Base-by-base conservation (phyloP, 2,329 filamentous ascomycete genomes). In the Thyridium curvatum region DNA sequence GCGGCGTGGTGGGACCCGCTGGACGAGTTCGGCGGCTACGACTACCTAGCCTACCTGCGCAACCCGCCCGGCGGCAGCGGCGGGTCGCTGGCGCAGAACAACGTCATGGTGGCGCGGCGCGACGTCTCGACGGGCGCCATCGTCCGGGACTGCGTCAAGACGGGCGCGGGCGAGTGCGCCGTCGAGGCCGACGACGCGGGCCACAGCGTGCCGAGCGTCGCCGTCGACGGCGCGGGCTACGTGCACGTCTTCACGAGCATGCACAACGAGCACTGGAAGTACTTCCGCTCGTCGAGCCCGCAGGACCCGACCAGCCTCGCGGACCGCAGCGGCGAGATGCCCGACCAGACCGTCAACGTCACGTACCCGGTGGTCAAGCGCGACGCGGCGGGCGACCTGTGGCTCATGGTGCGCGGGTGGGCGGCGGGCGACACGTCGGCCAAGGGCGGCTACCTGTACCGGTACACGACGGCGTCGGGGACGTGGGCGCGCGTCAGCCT, bases 201-300 rank as follows among this genome's bases (percentile, higher is more conserved):
- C 3, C 51, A 54, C 28, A 54, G 52, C 31, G 30, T 41, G n/a
- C 48, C 48, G 2, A 47, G 46, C 31, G 38, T 49, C 14, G 46
- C 45, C 6, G 41, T 49, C n/a, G 48, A 50, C n/a, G 48, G 50
- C 3, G 41, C 53, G n/a, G 51, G 51, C 4, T 51, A 44, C 13
- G 51, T 52, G 2, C 51, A 53, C 30, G 45, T 53, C 17, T 53
- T 53, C 28, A 53, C 51, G 2, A 52, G 51, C 43, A 53, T 53
- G 51, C 51, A 53, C 40, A 52, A 53, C 5, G 48, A 52, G 16
- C 34, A 35, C 1, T 53, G 51, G 51, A 48, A 46, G 21, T 53
- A 53, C 39, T 53, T 47, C 30, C 45, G 51, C 10, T 53, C 51
- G 1, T 21, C 34, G 3, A 39, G 44, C 8, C 38, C 51, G 3